A percentile compares a stretch with the other conserved stretches of the same genome.
Evolutionary conservation across 228 moss, liverwort and hornwort species (phyloP).

Genomic region (Sphagnum magellanicum): DNA sequence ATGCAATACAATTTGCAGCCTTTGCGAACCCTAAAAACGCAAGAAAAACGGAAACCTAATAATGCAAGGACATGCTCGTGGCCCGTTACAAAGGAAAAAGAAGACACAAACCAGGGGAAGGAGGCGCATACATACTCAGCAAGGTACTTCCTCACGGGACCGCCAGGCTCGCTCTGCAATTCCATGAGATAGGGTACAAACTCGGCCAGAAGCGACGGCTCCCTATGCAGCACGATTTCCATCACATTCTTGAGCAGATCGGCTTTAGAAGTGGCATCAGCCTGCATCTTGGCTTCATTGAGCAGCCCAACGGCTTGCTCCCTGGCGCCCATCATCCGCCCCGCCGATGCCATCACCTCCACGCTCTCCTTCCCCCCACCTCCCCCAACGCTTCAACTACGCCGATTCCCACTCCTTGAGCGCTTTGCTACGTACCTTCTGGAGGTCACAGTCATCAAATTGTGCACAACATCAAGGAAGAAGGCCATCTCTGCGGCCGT

Average conservation of each 20-base stretch:
- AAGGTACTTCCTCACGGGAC: constrained; percentile 73
- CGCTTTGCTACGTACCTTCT: too few species aligned
- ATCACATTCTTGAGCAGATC: constrained; percentile 78
- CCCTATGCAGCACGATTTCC: constrained; percentile 75
- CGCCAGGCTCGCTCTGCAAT: constrained; percentile 76
- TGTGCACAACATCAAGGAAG: too few species aligned
- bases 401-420: constrained; percentile 5
- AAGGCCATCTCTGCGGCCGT: too few species aligned
- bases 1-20: background rate
- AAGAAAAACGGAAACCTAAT: background rate
- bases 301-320: constrained; percentile 76
- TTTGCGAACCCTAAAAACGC: background rate
- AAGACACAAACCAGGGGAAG: constrained; percentile 3
- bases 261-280: constrained; percentile 56
- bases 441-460: too few species aligned
- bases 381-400: background rate
- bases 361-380: background rate
- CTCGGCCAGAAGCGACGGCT: constrained; percentile 68
- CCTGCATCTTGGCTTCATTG: constrained; percentile 72
- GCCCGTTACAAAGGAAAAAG: background rate
- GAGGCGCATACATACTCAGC: constrained; percentile 64
- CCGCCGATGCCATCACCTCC: constrained; percentile 44
- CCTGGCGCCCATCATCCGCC: constrained; percentile 72
- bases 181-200: constrained; percentile 88
- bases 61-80: background rate